Base-by-base conservation (phyloP, 768 basidiomycete species). In the Lactarius deliciosus region DNA sequence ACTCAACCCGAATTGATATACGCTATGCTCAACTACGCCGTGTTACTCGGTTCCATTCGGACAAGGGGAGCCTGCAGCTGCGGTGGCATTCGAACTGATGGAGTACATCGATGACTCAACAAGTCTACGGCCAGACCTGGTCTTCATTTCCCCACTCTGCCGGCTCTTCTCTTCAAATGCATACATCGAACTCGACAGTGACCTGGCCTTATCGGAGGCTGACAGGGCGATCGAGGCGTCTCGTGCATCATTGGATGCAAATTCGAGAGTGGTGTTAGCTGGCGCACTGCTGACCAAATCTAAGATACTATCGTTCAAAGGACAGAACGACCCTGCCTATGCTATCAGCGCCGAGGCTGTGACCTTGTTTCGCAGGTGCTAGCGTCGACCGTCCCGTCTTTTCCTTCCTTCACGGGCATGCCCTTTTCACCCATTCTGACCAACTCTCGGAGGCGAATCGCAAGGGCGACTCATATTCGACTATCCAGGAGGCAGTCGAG, bases 221-320 rank as follows among this genome's bases (percentile, higher is more conserved):
- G 66, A 67, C 2, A 38, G 56, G 53, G 28, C 58, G 13, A 60
- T 67, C 7, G 40, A 60, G 55, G 16, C n/a, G 13, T 60, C 53
- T 56, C 66, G 53, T 20, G n/a, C 41, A 20, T 38, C 32, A 5
- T 56, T 15, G 25, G 62, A 59, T 60, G n/a, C 25, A 8, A 53
- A 45, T 20, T 60, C 57, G 20, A 62, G 20, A 28, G 15, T 16
- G 1, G 36, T 47, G 16, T 18, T 67, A 20, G 58, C 34, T 18
- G 41, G 62, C 3, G 66, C 62, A 50, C 62, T 67, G 25, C 62
- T 67, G 34, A 30, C 34, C 15, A 64, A 67, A 47, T 59, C 66
- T 0, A 63, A 67, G 34, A 55, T 67, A 25, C 40, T 67, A 5
- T 64, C 66, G n/a, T 67, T 34, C 18, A 10, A 3, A 15, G 66